phyloP scores from a whole-genome alignment of 2,329 filamentous ascomycete species.

The Huntiella bhutanensis region DNA sequence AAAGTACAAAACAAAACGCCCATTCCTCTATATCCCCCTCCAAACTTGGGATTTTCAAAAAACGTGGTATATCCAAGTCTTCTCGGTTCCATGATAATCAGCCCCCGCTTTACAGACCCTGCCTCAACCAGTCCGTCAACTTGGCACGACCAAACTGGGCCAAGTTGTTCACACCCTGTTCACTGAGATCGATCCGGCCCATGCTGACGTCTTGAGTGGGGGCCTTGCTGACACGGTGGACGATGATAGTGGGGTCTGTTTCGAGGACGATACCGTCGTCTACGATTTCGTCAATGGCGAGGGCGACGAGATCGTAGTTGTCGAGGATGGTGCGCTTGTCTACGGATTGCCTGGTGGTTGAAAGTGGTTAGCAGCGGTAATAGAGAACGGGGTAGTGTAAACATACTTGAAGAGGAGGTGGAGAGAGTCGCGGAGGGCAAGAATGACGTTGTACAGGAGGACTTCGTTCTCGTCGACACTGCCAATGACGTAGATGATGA shows the following conservation, averaged over 20 bases:
- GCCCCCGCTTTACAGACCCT: slow-evolving; percentile 40
- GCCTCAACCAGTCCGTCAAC: slow-evolving; percentile 74
- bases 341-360: slow-evolving; percentile 54
- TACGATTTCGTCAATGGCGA: slow-evolving; percentile 87
- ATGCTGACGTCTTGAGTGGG: slow-evolving; percentile 81
- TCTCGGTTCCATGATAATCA: neutral
- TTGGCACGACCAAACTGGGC: slow-evolving; percentile 89
- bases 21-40: neutral
- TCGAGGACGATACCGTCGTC: slow-evolving; percentile 95
- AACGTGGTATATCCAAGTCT: neutral
- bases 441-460: slow-evolving; percentile 79
- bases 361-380: neutral
- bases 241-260: slow-evolving; percentile 86
- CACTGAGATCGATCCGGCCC: slow-evolving; percentile 85
- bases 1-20: neutral
- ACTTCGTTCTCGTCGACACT: slow-evolving; percentile 91
- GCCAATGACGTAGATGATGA: slow-evolving; percentile 89
- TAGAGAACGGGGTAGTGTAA: neutral
- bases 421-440: slow-evolving; percentile 77
- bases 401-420: slow-evolving; percentile 80
- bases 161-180: slow-evolving; percentile 85
- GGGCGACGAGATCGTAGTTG: slow-evolving; percentile 90
- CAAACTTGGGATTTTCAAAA: neutral
- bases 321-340: slow-evolving; percentile 97
- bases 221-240: slow-evolving; percentile 78